Base-by-base conservation (phyloP, 768 basidiomycete genomes). In the Hygrocybe punicea region DNA sequence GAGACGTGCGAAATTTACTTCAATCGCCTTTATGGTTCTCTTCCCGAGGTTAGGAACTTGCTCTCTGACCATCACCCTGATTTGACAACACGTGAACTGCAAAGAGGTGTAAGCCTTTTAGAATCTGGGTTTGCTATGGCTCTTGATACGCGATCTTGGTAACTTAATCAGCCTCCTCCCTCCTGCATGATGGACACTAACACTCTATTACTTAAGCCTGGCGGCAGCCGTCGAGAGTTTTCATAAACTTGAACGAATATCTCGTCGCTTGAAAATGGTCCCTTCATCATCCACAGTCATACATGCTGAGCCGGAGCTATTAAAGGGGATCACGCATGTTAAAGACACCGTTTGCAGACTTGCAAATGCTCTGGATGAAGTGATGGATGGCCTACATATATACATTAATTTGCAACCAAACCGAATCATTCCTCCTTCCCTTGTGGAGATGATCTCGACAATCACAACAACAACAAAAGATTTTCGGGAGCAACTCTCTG, bases 61-160 rank as follows among this genome's bases (percentile, higher is more conserved):
- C 73, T 93, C 23, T 74, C 81, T 6, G 69, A 77, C 46, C 96
- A 98, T 69, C 90, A 94, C 66, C 67, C 78, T 1, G 97, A 98
- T 66, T 64, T 98, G 47, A 80, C 83, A 9, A 93, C 91, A n/a
- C 86, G 89, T 13, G 96, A 98, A 58, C 75, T 98, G 16, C 87
- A 87, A 65, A 81, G 92, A 59, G 91, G 87, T 6, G 69, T 89
- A 16, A 84, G 82, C 60, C 81, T 89, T 56, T 78, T 93, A 4
- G 93, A 98, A 69, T 92, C 87, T 40, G 80, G 84, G 2, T 87
- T 93, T 67, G 79, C 79, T 3, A 71, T 87, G 48, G 87, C 87
- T 1, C 62, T 94, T 14, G 78, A 80, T 36, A 69, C 82, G 25
- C 77, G 92, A 66, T 70, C 81, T 33, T 70, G 80, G 94, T 94